Evolutionary conservation across 352 stramenopile genomes (phyloP), one percentile per base, ranked within the genome.

Genomic region (Pythium vanterpoolii): DNA sequence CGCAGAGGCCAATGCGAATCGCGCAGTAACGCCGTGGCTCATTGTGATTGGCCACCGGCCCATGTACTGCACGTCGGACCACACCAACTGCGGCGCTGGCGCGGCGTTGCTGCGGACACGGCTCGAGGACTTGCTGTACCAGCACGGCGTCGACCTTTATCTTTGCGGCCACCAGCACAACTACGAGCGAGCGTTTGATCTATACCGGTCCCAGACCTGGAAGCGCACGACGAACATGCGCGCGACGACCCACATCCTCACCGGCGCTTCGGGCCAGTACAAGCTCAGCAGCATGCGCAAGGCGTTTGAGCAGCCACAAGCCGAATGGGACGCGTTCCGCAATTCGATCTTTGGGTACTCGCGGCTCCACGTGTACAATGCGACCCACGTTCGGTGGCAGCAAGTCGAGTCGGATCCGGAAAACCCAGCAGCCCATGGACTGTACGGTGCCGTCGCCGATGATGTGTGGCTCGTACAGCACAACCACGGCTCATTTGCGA

Each of bases 161-260:
- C 66, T 96, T 21, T 93, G 84, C 42, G 88, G 88, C 10, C 89
- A 96, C 68, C 85, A 95, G 60, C 89, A 96, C 79, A 96, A 96
- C 71, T 96, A 96, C 70, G 88, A 96, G 61, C 79, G 89, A 34
- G 85, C 82, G 18, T 96, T 82, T 49, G 87, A 95, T 61, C 70
- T 96, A 7, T 93, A 92, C 66, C 73, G 74, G 23, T 77, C 64
- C 3, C 33, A 70, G 34, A 94, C 83, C 4, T 79, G 71, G 71
- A 66, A 73, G 38, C 73, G 76, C 36, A 94, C 85, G n/a, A 75
- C 51, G 47, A 90, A 96, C 69, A 94, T 93, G 81, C 67, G 66
- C 14, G 86, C 80, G 21, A 96, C 89, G 13, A 96, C 86, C 33
- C 87, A 96, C 73, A 94, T 96, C 38, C 73, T 95, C 55, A 95